Percentiles rank a stretch among this genome's conserved stretches.
Evolutionary conservation across 352 stramenopile species (phyloP).

Genomic region (Globisporangium barbulae): DNA sequence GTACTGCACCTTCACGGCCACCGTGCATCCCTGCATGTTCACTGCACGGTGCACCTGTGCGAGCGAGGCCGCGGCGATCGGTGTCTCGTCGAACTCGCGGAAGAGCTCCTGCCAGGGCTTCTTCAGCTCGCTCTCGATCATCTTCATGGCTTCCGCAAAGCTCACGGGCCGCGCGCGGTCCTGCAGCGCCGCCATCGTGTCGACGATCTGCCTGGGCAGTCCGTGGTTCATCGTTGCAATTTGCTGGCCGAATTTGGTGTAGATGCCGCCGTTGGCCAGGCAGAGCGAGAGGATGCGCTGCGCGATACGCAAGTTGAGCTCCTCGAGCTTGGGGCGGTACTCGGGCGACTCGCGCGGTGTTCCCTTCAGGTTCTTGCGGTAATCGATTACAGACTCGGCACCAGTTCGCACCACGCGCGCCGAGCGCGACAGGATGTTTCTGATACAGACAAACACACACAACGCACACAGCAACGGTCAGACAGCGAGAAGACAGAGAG

Average conservation of each 20-base stretch:
- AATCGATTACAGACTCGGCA: constrained; percentile 49
- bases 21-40: constrained; percentile 76
- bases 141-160: constrained; percentile 43
- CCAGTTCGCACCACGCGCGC: constrained; percentile 50
- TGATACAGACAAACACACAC: constrained; percentile 12
- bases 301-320: constrained; percentile 81
- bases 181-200: constrained; percentile 89
- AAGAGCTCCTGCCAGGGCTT: constrained; percentile 86
- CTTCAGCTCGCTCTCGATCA: constrained; percentile 62
- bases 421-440: constrained; percentile 62
- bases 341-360: constrained; percentile 35
- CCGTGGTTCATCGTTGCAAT: constrained; percentile 96
- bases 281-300: constrained; percentile 89
- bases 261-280: constrained; percentile 93
- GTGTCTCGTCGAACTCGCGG: constrained; percentile 82
- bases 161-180: constrained; percentile 85
- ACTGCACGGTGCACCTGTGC: constrained; percentile 95
- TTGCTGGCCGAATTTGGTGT: constrained; percentile 98
- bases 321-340: constrained; percentile 58
- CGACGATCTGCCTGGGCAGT: constrained; percentile 93
- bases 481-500: not conserved
- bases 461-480: not conserved
- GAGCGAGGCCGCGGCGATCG: constrained; percentile 95
- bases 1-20: constrained; percentile 98
- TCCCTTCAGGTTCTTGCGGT: constrained; percentile 43